These are phyloP conservation scores for Tolypocladium amazonense DNA, from an alignment of 2,329 filamentous ascomycete genomes.

Conservation along the genomic window DNA sequence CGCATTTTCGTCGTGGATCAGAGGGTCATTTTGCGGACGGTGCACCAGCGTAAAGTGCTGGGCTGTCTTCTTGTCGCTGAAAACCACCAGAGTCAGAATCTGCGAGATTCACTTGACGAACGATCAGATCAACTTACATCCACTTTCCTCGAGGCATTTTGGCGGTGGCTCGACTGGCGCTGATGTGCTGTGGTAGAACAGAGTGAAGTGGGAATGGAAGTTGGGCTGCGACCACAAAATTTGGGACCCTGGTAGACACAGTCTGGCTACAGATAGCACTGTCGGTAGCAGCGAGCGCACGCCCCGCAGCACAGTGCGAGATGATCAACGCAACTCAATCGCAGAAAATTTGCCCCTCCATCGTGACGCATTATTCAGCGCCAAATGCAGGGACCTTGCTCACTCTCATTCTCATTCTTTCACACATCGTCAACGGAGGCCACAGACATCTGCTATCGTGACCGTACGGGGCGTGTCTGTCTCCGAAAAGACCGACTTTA, in stretches of 20 bases:
- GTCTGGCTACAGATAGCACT: slow-evolving; percentile 15
- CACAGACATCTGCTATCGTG: too few relatives aligned
- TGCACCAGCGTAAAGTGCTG: slow-evolving; percentile 92
- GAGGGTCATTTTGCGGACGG: slow-evolving; percentile 91
- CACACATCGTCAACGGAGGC: not conserved
- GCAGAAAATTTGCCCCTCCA: slow-evolving; percentile 41
- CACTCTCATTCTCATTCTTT: slow-evolving; percentile 8
- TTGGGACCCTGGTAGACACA: slow-evolving; percentile 14
- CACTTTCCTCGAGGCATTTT: slow-evolving; percentile 69
- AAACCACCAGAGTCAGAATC: slow-evolving; percentile 4
- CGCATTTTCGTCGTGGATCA: slow-evolving; percentile 84
- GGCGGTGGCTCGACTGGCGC: slow-evolving; percentile 7
- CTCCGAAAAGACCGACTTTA: not conserved
- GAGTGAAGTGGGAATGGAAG: slow-evolving; percentile 6
- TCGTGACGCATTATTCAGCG: slow-evolving; percentile 29
- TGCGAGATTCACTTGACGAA: too few relatives aligned
- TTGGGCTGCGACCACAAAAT: slow-evolving; percentile 17
- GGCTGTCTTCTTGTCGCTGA: slow-evolving; percentile 75
- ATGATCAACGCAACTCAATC: not conserved
- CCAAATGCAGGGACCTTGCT: not conserved
- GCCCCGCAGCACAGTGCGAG: not conserved
- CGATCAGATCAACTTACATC: slow-evolving; percentile 31
- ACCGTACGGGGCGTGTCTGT: not conserved
- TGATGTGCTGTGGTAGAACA: not conserved
- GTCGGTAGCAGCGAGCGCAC: slow-evolving; percentile 3